phyloP scores from a whole-genome alignment of 2,329 filamentous ascomycete genomes.

The Pestalotiopsis sp. region DNA sequence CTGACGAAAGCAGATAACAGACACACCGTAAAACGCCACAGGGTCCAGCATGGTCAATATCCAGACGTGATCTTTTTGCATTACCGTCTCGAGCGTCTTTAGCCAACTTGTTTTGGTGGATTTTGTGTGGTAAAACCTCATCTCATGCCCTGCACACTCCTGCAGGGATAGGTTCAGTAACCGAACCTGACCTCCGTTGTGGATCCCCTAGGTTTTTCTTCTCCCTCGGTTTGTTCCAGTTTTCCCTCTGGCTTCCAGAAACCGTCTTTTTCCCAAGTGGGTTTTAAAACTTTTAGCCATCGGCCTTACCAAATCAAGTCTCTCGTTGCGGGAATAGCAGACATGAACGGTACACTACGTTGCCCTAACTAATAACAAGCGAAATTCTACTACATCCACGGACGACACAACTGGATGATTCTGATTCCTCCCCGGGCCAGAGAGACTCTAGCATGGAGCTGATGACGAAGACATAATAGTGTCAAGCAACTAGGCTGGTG shows the following conservation, averaged over 20 bases:
- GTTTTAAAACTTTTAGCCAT: not conserved
- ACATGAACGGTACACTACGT: not conserved
- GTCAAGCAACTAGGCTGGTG: too few species aligned
- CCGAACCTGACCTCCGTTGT: not conserved
- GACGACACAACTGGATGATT: too few species aligned
- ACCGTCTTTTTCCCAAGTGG: not conserved
- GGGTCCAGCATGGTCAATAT: not conserved
- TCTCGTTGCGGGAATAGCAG: not conserved
- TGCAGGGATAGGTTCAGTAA: not conserved
- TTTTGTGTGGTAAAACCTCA: not conserved
- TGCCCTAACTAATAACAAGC: not conserved
- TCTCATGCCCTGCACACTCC: not conserved
- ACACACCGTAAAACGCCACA: not conserved
- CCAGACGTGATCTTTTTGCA: too few species aligned
- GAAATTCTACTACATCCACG: not conserved
- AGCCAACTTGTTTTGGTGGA: not conserved
- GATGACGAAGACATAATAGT: too few species aligned
- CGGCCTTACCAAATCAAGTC: not conserved
- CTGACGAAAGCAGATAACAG: not conserved
- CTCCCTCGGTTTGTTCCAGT: not conserved
- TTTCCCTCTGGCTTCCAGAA: not conserved
- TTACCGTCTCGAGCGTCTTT: not conserved
- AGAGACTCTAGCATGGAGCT: too few species aligned
- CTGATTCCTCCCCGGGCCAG: too few species aligned
- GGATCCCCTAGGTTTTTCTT: not conserved